Conservation (phyloP, 164 flowering plant genomes). For the Nymphaea colorata region DNA sequence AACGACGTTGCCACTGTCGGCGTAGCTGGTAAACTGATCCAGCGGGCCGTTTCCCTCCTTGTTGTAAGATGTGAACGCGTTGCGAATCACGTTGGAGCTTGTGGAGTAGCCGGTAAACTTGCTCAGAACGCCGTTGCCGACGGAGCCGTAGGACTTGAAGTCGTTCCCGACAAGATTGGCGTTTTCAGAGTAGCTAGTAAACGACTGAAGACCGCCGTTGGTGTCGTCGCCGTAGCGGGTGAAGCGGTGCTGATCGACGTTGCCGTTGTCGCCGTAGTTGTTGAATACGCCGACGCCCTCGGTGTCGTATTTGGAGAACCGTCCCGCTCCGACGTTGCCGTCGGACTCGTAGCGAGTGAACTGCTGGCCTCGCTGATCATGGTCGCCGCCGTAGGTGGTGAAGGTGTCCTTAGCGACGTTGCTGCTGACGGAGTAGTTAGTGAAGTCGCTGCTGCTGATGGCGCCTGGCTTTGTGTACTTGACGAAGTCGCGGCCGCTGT, state of each 20-base stretch:
- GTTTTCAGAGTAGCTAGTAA: neutral
- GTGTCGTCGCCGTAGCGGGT: neutral
- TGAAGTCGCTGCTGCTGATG: neutral
- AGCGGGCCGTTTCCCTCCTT: neutral
- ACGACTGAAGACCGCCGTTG: neutral
- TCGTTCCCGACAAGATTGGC: neutral
- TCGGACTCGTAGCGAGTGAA: neutral
- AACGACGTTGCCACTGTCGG: neutral
- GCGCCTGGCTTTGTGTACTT: neutral
- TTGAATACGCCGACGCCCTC: neutral
- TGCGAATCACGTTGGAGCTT: neutral
- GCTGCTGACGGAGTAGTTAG: neutral
- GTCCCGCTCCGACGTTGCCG: neutral
- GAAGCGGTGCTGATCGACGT: neutral
- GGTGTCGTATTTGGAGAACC: neutral
- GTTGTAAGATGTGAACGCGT: neutral
- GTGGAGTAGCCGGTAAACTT: neutral
- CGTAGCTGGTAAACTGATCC: neutral
- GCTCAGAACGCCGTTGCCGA: neutral
- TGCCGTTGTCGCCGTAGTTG: neutral
- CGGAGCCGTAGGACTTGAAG: neutral
- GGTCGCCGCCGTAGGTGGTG: neutral
- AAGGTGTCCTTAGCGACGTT: neutral
- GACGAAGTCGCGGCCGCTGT: neutral
- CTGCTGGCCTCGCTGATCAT: neutral